phyloP scores from a whole-genome alignment of 768 basidiomycete genomes.

The Cyclocybe aegerita region DNA sequence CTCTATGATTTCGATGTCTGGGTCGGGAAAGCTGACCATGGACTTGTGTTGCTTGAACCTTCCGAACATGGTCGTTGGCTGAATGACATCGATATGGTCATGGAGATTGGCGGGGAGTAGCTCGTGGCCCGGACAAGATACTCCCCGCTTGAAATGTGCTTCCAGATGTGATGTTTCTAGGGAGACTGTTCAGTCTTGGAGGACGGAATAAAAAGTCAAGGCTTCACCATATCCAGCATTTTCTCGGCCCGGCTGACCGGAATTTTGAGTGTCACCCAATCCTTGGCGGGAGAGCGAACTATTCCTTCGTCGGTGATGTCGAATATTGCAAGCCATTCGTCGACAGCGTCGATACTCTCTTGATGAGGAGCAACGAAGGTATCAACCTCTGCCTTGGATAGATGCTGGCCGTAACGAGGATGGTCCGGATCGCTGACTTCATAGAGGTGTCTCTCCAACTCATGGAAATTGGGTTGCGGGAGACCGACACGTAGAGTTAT shows the following conservation, averaged over 20 bases:
- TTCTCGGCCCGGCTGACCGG: slow-evolving; percentile 58
- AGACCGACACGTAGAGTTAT: slow-evolving; percentile 60
- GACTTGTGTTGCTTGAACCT: slow-evolving; percentile 45
- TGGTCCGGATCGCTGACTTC: slow-evolving; percentile 58
- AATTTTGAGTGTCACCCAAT: slow-evolving; percentile 66
- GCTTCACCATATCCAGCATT: slow-evolving; percentile 58
- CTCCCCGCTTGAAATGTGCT: slow-evolving; percentile 45
- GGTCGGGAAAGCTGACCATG: slow-evolving; percentile 31
- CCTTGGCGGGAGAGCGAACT: slow-evolving; percentile 54
- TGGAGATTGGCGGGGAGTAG: slow-evolving; percentile 60
- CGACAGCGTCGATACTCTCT: slow-evolving; percentile 51
- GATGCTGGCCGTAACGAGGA: slow-evolving; percentile 47
- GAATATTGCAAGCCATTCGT: slow-evolving; percentile 58
- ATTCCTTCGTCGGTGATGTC: slow-evolving; percentile 49
- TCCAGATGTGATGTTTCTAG: slow-evolving; percentile 59
- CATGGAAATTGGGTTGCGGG: slow-evolving; percentile 47
- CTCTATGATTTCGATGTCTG: slow-evolving; percentile 5
- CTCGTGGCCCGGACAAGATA: slow-evolving; percentile 59
- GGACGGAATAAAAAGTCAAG: not conserved
- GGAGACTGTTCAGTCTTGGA: not conserved
- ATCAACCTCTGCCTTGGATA: slow-evolving; percentile 69
- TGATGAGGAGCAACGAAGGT: slow-evolving; percentile 58
- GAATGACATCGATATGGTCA: slow-evolving; percentile 61
- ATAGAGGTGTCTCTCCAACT: slow-evolving; percentile 49
- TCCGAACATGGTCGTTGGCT: slow-evolving; percentile 72